These are phyloP conservation scores for Russula abietina DNA, from an alignment of 768 basidiomycete species.

Conservation along the genomic window DNA sequence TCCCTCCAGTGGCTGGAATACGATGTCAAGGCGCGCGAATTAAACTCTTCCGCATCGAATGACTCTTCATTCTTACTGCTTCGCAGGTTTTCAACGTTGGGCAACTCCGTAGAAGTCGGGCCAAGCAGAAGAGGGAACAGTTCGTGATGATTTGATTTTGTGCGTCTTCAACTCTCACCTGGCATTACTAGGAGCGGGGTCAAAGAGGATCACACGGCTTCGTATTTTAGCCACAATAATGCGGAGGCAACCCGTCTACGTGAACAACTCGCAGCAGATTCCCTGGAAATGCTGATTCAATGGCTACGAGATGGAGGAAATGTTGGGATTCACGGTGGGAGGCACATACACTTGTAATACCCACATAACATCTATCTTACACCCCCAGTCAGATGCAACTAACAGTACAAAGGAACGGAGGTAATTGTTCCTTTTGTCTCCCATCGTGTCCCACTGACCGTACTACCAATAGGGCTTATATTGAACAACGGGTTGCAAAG, in stretches of 20 bases:
- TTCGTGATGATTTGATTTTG: slow-evolving; percentile 31
- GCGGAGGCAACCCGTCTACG: slow-evolving; percentile 66
- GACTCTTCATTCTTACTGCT: neutral
- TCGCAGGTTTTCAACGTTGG: slow-evolving; percentile 94
- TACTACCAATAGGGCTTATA: slow-evolving; percentile 55
- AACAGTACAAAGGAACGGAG: slow-evolving; percentile 80
- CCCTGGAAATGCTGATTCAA: slow-evolving; percentile 87
- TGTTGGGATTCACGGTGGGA: slow-evolving; percentile 90
- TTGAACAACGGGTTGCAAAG: slow-evolving; percentile 73
- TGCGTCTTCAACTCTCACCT: neutral
- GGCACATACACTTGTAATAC: neutral
- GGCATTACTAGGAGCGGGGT: slow-evolving; percentile 55
- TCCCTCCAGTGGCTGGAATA: slow-evolving; percentile 92
- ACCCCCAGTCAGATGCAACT: slow-evolving; percentile 71
- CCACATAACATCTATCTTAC: neutral
- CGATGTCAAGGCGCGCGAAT: slow-evolving; percentile 71
- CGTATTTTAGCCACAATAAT: slow-evolving; percentile 87
- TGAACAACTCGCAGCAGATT: slow-evolving; percentile 83
- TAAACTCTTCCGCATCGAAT: neutral
- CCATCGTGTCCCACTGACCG: neutral
- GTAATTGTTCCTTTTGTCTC: slow-evolving; percentile 34
- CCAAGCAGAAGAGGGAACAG: slow-evolving; percentile 72
- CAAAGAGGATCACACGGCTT: slow-evolving; percentile 86
- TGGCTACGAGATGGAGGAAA: slow-evolving; percentile 97
- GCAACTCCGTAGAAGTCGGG: slow-evolving; percentile 83